These are phyloP conservation scores for Leptosphaerulina australis DNA, from an alignment of 2,329 filamentous ascomycete species.

Conservation along the genomic window DNA sequence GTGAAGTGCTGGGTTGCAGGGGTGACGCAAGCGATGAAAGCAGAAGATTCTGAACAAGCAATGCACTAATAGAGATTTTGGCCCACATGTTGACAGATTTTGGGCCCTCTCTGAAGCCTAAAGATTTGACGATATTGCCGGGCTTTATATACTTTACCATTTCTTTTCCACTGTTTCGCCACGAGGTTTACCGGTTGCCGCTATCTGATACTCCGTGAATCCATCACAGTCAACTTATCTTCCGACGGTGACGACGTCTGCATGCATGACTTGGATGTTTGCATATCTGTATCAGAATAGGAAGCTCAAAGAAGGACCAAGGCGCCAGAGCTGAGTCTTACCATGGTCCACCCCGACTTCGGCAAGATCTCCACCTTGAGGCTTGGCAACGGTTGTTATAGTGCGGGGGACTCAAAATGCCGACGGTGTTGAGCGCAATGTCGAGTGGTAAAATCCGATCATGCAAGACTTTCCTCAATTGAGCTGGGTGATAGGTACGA, in stretches of 20 bases:
- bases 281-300: slow-evolving; percentile 23
- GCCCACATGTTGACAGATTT: slow-evolving; percentile 19
- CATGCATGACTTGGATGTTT: slow-evolving; percentile 15
- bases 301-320: slow-evolving; percentile 24
- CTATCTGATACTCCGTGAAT: slow-evolving; percentile 15
- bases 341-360: not conserved
- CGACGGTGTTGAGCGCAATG: slow-evolving; percentile 2
- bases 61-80: not conserved
- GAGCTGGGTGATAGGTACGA: not conserved
- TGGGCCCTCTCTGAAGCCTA: not conserved
- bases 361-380: slow-evolving; percentile 3
- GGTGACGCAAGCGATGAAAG: slow-evolving; percentile 18
- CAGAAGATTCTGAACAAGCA: slow-evolving; percentile 15
- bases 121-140: not conserved
- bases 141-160: slow-evolving; percentile 9
- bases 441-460: not conserved
- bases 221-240: slow-evolving; percentile 4
- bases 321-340: slow-evolving; percentile 9
- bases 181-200: slow-evolving; percentile 8
- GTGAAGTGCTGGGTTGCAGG: slow-evolving; percentile 21
- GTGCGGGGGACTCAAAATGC: slow-evolving; percentile 8
- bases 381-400: slow-evolving; percentile 9
- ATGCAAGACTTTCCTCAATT: too few relatives aligned
- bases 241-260: slow-evolving; percentile 17
- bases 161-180: not conserved